These are phyloP conservation scores for Gossypium mustelinum DNA, from an alignment of 345 rosid species.

Conservation along the genomic window DNA sequence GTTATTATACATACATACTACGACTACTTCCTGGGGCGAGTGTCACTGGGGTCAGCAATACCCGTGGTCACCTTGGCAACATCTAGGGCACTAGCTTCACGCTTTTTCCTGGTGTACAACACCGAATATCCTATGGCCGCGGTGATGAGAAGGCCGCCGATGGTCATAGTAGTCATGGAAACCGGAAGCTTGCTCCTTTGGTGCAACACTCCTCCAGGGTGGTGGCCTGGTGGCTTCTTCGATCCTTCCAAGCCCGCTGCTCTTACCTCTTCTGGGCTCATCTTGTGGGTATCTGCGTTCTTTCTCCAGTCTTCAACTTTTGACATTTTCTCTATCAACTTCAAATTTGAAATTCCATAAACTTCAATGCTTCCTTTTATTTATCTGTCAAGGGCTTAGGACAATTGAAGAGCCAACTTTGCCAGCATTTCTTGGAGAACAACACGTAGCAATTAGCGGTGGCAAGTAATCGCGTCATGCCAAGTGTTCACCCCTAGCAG, in stretches of 20 bases:
- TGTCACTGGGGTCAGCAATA: conserved; percentile 7
- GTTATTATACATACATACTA: background rate
- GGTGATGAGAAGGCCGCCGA: conserved; percentile 46
- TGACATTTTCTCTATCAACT: conserved; percentile 25
- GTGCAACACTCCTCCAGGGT: conserved; percentile 55
- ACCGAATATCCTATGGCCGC: conserved; percentile 44
- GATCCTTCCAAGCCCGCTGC: conserved; percentile 55
- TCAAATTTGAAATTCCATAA: background rate
- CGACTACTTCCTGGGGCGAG: conserved; percentile 18
- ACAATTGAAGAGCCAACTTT: background rate
- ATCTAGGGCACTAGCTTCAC: conserved; percentile 10
- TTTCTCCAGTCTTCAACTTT: conserved; percentile 50
- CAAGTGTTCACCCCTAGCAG: conserved; percentile 1
- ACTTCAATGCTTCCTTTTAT: conserved; percentile 1
- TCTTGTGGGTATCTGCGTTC: conserved; percentile 60
- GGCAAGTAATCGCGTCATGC: conserved; percentile 2
- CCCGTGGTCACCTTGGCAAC: conserved; percentile 21
- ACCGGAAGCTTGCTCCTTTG: conserved; percentile 59
- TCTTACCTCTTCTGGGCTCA: conserved; percentile 46
- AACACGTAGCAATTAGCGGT: background rate
- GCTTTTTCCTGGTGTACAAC: conserved; percentile 15
- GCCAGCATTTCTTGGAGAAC: background rate
- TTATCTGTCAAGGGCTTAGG: background rate
- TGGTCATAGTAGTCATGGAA: conserved; percentile 45
- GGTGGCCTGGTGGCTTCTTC: conserved; percentile 55